Conservation (phyloP, 805 yeast species). For the Candida adriatica region DNA sequence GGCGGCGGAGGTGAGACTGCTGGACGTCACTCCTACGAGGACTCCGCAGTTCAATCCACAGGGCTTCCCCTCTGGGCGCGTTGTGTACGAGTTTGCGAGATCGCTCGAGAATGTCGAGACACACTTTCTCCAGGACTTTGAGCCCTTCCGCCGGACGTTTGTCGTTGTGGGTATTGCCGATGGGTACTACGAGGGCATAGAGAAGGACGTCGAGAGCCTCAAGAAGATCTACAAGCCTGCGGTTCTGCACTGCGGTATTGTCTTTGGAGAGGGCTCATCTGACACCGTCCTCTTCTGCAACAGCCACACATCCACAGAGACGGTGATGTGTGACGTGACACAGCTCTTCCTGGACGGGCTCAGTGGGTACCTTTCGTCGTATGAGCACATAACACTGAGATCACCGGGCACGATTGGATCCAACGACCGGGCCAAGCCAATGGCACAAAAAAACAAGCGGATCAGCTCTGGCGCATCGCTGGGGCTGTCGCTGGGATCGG, state of each 20-base stretch:
- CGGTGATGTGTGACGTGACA: conserved; percentile 68
- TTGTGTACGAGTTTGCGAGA: conserved; percentile 50
- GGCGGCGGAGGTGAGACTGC: conserved; percentile 58
- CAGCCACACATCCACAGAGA: conserved; percentile 35
- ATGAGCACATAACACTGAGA: conserved; percentile 70
- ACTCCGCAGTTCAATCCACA: conserved; percentile 71
- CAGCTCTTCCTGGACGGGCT: conserved; percentile 55
- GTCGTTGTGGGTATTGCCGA: conserved; percentile 45
- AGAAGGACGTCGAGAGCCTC: conserved; percentile 32
- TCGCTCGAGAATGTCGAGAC: conserved; percentile 46
- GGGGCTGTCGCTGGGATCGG: conserved; percentile 16
- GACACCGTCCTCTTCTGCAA: not conserved
- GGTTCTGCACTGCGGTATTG: conserved; percentile 45
- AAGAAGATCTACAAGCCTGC: conserved; percentile 42
- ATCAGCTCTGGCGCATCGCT: conserved; percentile 24
- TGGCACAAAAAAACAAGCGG: conserved; percentile 32
- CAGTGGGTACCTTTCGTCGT: conserved; percentile 64
- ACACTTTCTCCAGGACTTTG: conserved; percentile 74
- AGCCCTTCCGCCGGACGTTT: conserved; percentile 78
- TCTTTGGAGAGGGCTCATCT: conserved; percentile 34
- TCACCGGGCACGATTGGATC: conserved; percentile 69
- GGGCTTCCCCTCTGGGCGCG: conserved; percentile 71
- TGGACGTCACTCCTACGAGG: conserved; percentile 65
- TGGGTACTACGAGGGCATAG: conserved; percentile 10
- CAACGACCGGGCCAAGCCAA: conserved; percentile 33